Percentiles rank a stretch among this genome's conserved stretches.
These are phyloP conservation scores for Ocimum tenuiflorum DNA, from an alignment of 257 asterid species.

Conservation along the genomic window DNA sequence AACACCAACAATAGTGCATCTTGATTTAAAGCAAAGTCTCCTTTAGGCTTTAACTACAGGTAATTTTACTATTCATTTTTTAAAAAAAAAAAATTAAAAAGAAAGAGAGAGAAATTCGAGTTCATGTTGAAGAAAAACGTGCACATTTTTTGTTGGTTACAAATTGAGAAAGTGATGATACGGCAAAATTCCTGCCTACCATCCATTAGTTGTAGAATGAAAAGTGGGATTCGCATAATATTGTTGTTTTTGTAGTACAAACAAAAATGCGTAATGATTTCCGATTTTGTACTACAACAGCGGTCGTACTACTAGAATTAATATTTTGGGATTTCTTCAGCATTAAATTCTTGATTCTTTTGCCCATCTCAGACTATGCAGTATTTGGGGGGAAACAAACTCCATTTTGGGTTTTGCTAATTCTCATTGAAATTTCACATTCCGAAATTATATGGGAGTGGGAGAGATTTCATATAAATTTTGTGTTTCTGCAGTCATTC, in stretches of 20 bases:
- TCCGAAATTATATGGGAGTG: background rate
- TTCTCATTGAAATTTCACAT: background rate
- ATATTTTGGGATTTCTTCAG: background rate
- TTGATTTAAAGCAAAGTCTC: conserved; percentile 5
- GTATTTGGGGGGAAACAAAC: background rate
- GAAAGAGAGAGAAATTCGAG: background rate
- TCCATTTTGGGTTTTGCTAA: conserved; percentile 6
- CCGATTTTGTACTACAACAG: conserved; percentile 18
- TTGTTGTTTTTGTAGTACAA: conserved; percentile 23
- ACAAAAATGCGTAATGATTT: background rate
- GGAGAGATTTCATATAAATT: too few relatives aligned
- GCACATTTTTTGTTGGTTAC: background rate
- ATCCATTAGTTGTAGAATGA: background rate
- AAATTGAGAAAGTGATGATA: background rate
- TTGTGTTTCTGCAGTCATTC: conserved; percentile 6
- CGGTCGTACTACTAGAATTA: conserved; percentile 3
- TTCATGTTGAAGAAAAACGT: too few relatives aligned
- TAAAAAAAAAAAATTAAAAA: too few relatives aligned
- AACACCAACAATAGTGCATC: conserved; percentile 20
- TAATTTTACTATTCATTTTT: too few relatives aligned
- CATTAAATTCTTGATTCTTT: conserved; percentile 17
- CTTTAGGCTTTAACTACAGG: background rate
- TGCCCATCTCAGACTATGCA: background rate
- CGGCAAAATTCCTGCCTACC: conserved; percentile 14
- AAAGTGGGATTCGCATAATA: conserved; percentile 12